These are phyloP conservation scores for Solanum raphanifolium DNA, from an alignment of 257 asterid species.

Conservation along the genomic window DNA sequence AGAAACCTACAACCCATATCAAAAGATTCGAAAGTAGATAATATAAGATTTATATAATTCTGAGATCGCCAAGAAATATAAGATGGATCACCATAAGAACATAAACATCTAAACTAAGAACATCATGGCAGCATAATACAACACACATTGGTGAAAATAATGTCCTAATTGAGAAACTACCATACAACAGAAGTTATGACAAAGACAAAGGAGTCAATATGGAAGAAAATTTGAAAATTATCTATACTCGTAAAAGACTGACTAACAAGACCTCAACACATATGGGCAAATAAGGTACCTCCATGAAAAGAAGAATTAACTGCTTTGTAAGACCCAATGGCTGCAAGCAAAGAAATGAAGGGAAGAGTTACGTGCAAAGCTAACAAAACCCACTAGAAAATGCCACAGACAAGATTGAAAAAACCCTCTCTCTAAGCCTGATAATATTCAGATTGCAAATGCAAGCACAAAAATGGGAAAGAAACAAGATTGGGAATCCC, in stretches of 20 bases:
- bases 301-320: background rate
- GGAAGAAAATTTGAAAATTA: background rate
- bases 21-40: no score
- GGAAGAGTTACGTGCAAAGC: background rate
- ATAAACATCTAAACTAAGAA: no score
- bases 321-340: background rate
- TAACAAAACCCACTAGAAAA: background rate
- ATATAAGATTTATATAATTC: no score
- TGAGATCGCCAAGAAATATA: no score
- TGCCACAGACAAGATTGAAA: background rate
- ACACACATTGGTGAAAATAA: no score
- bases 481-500: no score
- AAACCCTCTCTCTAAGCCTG: background rate
- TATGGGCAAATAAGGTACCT: background rate
- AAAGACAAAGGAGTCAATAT: background rate
- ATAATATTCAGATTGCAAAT: background rate
- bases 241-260: background rate
- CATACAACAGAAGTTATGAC: background rate
- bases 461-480: background rate
- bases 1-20: no score
- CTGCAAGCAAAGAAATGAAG: background rate
- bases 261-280: background rate
- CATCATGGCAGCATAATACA: no score
- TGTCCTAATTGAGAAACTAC: background rate
- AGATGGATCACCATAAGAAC: no score